Evolutionary conservation across 208 protist genomes (phyloP), one percentile per base, ranked within the genome.

Genomic region (Leishmania arabica): DNA sequence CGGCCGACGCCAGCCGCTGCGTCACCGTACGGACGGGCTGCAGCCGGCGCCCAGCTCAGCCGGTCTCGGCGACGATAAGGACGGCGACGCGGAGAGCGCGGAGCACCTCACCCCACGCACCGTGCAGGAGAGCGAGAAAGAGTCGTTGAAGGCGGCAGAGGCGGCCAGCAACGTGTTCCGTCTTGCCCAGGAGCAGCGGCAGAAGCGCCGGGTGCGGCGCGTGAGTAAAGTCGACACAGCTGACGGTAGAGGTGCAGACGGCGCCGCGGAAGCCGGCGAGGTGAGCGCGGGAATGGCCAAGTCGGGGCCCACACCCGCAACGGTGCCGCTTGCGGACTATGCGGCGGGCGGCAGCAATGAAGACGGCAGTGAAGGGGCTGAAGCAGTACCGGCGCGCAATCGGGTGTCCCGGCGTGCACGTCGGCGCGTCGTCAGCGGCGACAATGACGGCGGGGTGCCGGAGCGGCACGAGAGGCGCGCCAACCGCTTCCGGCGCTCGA

Each of bases 401-500:
- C 60, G 60, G 27, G 77, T 77, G 24, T 47, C 69, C 2, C 83
- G 83, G 11, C 84, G 76, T 54, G 45, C 77, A 3, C 83, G 69
- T 19, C 78, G 69, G 71, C 79, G 79, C 42, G 1, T 53, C 37
- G 51, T 78, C 53, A 78, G 34, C 31, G 77, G 42, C 49, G 58
- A 45, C 58, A 65, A 34, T 34, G 79, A 75, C 24, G 66, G 4
- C 9, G 74, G 56, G 56, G 78, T 8, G n/a, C 58, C 78, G 1
- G 75, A 54, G 27, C 86, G 78, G 40, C 87, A 81, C 6, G 86
- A 90, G 78, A 62, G 87, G 40, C 84, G 87, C 13, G 79, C 68
- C 15, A 79, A 81, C 24, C 87, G 84, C 45, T 90, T 90, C 60
- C 76, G 77, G 7, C 81, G 87, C 27, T 77, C 80, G 17, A 79